These are phyloP conservation scores for Dimocarpus longan DNA, from an alignment of 345 rosid species.

Conservation along the genomic window DNA sequence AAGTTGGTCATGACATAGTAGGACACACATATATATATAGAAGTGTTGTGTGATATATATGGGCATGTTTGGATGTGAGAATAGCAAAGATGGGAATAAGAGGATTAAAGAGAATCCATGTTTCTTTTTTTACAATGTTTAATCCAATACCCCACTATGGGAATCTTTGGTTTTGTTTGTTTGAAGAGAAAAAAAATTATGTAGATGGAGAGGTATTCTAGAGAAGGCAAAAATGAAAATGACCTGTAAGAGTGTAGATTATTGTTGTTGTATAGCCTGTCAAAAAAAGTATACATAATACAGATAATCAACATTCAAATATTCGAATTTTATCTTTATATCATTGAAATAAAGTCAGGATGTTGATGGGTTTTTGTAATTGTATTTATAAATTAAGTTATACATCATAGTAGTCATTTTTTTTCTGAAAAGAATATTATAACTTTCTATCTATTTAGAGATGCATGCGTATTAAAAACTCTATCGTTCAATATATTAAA, in stretches of 20 bases:
- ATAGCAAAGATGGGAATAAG: slow-evolving; percentile 28
- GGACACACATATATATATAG: slow-evolving; percentile 28
- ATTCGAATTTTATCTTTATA: background rate
- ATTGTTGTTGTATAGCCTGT: background rate
- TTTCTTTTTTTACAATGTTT: background rate
- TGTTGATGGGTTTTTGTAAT: background rate
- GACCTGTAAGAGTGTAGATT: slow-evolving; percentile 6
- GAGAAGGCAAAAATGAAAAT: slow-evolving; percentile 22
- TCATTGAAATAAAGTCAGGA: background rate
- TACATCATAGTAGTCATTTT: background rate
- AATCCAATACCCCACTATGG: slow-evolving; percentile 21
- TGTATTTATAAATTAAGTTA: background rate
- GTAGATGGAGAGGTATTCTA: slow-evolving; percentile 14
- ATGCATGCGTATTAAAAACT: background rate
- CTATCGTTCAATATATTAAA: too few relatives aligned
- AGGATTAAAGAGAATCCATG: slow-evolving; percentile 45
- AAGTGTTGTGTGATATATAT: background rate
- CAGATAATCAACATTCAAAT: background rate
- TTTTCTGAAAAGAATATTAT: background rate
- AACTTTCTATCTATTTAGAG: too few relatives aligned
- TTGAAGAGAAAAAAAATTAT: slow-evolving; percentile 4
- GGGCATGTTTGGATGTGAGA: slow-evolving; percentile 31
- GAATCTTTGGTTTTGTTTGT: slow-evolving; percentile 40
- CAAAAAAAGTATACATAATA: background rate
- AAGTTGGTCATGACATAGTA: slow-evolving; percentile 22